These are phyloP conservation scores for Triticum dicoccoides DNA, from an alignment of 176 grass and related monocot genomes.

Conservation along the genomic window DNA sequence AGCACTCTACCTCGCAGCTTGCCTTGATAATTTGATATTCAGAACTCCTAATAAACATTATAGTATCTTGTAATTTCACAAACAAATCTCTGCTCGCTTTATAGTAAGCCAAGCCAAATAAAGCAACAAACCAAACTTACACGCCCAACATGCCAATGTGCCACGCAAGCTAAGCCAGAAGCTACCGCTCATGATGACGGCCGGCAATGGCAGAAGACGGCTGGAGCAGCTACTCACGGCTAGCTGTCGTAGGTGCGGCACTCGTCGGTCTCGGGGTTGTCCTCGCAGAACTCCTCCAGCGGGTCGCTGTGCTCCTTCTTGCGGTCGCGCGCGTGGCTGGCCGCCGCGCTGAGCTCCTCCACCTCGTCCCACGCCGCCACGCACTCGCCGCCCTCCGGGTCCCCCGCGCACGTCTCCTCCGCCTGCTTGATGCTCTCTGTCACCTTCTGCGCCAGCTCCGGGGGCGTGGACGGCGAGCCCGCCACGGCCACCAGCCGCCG, in stretches of 20 bases:
- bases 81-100: constrained; percentile 16
- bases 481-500: constrained; percentile 31
- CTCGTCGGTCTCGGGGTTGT: constrained; percentile 83
- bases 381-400: constrained; percentile 63
- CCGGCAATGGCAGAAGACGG: constrained; percentile 1
- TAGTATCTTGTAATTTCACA: constrained; percentile 5
- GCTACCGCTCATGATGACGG: constrained; percentile 1
- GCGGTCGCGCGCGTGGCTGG: constrained; percentile 73
- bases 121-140: constrained; percentile 29
- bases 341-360: constrained; percentile 90
- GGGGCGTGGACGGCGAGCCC: constrained; percentile 46
- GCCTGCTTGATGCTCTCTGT: constrained; percentile 93
- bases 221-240: neutral
- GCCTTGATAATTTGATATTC: neutral
- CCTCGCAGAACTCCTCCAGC: constrained; percentile 85
- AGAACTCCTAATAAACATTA: neutral
- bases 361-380: constrained; percentile 96
- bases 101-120: constrained; percentile 36
- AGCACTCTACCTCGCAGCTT: neutral
- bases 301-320: constrained; percentile 56
- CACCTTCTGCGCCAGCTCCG: constrained; percentile 65
- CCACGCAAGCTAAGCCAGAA: neutral
- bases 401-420: constrained; percentile 67
- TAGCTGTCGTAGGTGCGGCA: constrained; percentile 93
- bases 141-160: constrained; percentile 12